Evolutionary conservation across 2,329 filamentous ascomycete species (phyloP).

Genomic region (Fusarium sterilihyphosum): DNA sequence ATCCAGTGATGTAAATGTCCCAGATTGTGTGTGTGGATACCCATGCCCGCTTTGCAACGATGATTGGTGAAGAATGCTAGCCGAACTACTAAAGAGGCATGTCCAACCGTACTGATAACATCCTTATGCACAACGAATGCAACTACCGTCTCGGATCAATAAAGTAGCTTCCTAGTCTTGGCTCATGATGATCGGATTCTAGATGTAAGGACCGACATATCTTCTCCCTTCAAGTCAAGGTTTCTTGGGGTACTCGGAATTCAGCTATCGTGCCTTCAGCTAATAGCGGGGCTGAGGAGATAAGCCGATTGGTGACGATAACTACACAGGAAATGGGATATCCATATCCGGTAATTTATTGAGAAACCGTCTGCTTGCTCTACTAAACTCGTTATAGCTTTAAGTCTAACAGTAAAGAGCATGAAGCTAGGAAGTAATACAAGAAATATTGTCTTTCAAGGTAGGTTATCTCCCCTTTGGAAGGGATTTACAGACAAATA

Average conservation of each 20-base stretch:
- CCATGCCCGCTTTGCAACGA: neutral
- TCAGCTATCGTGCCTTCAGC: no score
- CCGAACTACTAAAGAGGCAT: neutral
- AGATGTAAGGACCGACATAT: neutral
- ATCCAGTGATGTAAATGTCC: neutral
- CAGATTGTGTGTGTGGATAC: neutral
- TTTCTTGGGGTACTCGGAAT: neutral
- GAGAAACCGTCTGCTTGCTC: no score
- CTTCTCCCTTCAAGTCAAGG: rapidly evolving
- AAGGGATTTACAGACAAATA: neutral
- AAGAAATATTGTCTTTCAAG: no score
- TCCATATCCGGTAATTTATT: no score
- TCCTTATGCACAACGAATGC: neutral
- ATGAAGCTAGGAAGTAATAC: no score
- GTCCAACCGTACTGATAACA: neutral
- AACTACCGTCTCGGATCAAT: neutral
- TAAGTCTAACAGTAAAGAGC: no score
- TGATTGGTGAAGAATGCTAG: neutral
- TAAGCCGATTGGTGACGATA: no score
- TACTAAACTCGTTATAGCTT: no score
- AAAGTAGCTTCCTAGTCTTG: neutral
- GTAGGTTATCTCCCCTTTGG: no score
- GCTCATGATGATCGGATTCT: neutral
- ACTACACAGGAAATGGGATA: no score
- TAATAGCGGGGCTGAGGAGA: no score